phyloP scores from a whole-genome alignment of 805 yeast genomes.

The Candida pseudoglaebosa region DNA sequence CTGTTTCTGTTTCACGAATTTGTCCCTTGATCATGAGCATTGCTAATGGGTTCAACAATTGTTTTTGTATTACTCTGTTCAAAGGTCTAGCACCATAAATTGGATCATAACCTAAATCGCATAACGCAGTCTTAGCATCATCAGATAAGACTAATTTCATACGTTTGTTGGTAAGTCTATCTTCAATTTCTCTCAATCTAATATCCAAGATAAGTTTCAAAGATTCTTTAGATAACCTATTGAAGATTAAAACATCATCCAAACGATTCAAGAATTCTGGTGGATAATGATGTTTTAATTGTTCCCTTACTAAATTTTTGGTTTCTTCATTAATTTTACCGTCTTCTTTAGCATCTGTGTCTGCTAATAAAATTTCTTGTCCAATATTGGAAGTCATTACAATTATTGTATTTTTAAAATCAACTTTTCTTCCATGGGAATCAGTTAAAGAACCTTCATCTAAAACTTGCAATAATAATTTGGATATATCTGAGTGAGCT shows the following conservation, averaged over 20 bases:
- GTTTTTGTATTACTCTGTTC: constrained; percentile 82
- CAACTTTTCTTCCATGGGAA: constrained; percentile 90
- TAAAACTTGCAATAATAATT: constrained; percentile 81
- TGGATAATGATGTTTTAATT: constrained; percentile 71
- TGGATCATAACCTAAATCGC: constrained; percentile 85
- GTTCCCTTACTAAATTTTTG: constrained; percentile 57
- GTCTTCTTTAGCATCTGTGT: constrained; percentile 52
- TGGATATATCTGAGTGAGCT: constrained; percentile 95
- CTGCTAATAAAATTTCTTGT: constrained; percentile 78
- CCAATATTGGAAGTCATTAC: constrained; percentile 98
- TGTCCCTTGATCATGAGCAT: constrained; percentile 74
- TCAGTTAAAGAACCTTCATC: constrained; percentile 96
- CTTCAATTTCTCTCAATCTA: constrained; percentile 75
- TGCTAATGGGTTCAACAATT: constrained; percentile 86
- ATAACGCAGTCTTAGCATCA: constrained; percentile 72
- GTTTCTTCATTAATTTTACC: constrained; percentile 55
- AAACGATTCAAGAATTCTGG: constrained; percentile 95
- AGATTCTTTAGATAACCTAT: constrained; percentile 75
- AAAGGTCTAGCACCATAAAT: constrained; percentile 95
- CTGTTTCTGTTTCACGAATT: constrained; percentile 41
- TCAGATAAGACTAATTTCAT: constrained; percentile 54
- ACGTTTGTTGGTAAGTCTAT: constrained; percentile 73
- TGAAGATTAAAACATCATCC: constrained; percentile 91
- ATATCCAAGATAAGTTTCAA: constrained; percentile 80
- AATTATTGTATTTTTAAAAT: constrained; percentile 89